Percentiles rank a stretch among this genome's conserved stretches.
Conservation (phyloP, 2,329 filamentous ascomycete genomes). For the Botrytis fragariae region DNA sequence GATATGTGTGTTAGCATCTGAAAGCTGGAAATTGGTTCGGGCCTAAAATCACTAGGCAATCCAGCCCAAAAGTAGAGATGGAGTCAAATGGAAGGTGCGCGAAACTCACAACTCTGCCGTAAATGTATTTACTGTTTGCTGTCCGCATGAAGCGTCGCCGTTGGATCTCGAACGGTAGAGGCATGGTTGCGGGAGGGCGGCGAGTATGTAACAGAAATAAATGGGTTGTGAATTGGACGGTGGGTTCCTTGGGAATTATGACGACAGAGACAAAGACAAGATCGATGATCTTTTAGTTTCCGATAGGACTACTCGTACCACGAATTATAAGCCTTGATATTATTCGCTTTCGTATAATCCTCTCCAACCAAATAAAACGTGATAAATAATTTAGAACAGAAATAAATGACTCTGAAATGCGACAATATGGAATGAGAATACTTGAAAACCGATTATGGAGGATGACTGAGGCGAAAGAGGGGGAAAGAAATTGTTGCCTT, state of each 20-base stretch:
- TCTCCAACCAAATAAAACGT: neutral
- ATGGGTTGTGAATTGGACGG: neutral
- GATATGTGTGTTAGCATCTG: conserved; percentile 10
- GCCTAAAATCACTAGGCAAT: neutral
- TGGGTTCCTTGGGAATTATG: conserved; percentile 11
- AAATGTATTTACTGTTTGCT: conserved; percentile 71
- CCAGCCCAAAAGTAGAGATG: neutral
- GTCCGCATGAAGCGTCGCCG: conserved; percentile 61
- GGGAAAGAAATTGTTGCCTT: neutral
- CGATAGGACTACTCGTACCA: neutral
- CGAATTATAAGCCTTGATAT: neutral
- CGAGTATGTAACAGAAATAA: neutral
- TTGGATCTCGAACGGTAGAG: conserved; percentile 51
- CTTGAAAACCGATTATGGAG: neutral
- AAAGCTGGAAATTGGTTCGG: neutral
- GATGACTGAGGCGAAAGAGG: neutral
- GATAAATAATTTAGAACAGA: neutral
- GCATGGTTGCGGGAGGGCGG: conserved; percentile 44
- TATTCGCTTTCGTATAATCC: neutral
- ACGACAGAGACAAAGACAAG: conserved; percentile 18
- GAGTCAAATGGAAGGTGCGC: conserved; percentile 2
- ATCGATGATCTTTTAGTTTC: conserved; percentile 2
- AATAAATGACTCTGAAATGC: neutral
- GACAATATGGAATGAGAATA: neutral
- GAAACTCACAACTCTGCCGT: conserved; percentile 67